Evolutionary conservation across 2,329 filamentous ascomycete genomes (phyloP).

Genomic region (Sporothrix brunneoviolacea): DNA sequence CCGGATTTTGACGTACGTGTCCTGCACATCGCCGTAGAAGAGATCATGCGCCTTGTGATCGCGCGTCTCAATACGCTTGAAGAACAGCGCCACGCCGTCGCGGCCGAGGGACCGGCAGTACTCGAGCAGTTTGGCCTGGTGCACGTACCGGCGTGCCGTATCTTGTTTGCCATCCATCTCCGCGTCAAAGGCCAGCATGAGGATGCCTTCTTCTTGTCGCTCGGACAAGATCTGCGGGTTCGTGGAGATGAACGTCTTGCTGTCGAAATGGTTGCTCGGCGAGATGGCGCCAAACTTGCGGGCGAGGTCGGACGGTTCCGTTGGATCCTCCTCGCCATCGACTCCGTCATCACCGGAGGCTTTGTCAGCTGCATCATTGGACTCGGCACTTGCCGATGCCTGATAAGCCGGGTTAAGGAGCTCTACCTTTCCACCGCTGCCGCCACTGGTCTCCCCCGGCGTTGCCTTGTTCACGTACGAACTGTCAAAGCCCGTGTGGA

Average conservation of each 20-base stretch:
- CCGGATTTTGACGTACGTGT: conserved; percentile 77
- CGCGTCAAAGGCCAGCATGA: conserved; percentile 86
- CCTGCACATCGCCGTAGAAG: conserved; percentile 87
- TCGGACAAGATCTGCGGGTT: conserved; percentile 73
- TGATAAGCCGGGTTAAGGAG: conserved; percentile 63
- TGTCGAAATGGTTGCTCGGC: conserved; percentile 64
- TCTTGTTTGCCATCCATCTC: conserved; percentile 70
- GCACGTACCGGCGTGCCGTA: conserved; percentile 79
- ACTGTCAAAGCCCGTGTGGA: conserved; percentile 85
- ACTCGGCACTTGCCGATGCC: too few species aligned
- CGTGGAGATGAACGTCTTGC: conserved; percentile 68
- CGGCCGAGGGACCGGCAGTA: conserved; percentile 87
- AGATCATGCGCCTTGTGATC: conserved; percentile 86
- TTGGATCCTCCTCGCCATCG: conserved; percentile 62
- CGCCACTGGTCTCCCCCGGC: conserved; percentile 23
- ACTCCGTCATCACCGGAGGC: conserved; percentile 28
- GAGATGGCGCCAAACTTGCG: conserved; percentile 76
- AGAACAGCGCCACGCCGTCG: conserved; percentile 87
- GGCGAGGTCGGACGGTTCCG: conserved; percentile 71
- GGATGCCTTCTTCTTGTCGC: conserved; percentile 80
- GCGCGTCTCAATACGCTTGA: conserved; percentile 86
- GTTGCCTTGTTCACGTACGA: conserved; percentile 65
- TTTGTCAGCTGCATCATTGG: neutral
- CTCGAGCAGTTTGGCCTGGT: conserved; percentile 86
- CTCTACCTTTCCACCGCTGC: conserved; percentile 52